Evolutionary conservation across 2,329 filamentous ascomycete species (phyloP), one percentile per base, ranked within the genome.

Genomic region (Alternaria tenuissima): DNA sequence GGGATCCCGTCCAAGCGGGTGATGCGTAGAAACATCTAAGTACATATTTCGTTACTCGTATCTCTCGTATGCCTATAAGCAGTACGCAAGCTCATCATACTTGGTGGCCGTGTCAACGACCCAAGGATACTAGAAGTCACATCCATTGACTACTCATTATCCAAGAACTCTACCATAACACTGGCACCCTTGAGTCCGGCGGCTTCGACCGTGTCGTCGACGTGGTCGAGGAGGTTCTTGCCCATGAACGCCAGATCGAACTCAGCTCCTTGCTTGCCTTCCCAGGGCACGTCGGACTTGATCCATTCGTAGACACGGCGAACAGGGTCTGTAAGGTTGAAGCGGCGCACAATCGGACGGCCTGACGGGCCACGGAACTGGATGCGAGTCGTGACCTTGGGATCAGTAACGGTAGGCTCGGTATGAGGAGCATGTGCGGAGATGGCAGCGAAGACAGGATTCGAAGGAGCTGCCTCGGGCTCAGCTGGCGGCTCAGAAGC

Each of bases 271-370:
- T 87, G 86, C 78, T 93, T 94, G 70, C 91, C 93, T 67, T 94
- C 93, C 71, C 93, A 90, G 2, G 93, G 92, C 61, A 91, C 88
- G 24, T 69, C 73, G 0, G 94, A 90, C 81, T 98, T 99, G 66
- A 99, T 88, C 93, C 94, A 99, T 81, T 99, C 95, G 78, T 94
- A 99, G 46, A 99, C 89, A 12, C 92, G 88, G 56, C 88, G 86
- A 12, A 99, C 93, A 1, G 86, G 83, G 59, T 99, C 95, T 14
- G 86, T 79, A 4, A 94, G 79, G 9, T 84, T 82, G 79, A 99
- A 99, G n/a, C 92, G 88, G 30, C 93, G 89, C 60, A 99, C 94
- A 9, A 97, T 86, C 18, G 94, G 89, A 1, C 87, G 90, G 1
- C 94, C 89, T 71, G 97, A 91, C 12, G 70, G 70, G 61, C 92